phyloP scores from a whole-genome alignment of 441 rosid species.

The Croton setiger region DNA sequence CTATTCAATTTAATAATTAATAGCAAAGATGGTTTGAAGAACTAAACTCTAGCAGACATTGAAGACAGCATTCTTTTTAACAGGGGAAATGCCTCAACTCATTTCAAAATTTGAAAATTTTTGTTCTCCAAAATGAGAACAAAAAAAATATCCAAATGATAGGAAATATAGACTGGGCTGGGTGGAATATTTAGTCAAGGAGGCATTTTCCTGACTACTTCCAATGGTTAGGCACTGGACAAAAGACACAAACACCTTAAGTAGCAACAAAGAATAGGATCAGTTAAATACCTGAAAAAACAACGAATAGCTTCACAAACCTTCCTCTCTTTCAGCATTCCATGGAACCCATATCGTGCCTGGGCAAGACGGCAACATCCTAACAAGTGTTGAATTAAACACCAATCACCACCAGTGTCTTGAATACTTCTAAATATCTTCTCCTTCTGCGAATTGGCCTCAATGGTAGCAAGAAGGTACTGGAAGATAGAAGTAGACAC shows the following conservation, averaged over 20 bases:
- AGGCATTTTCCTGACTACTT: not conserved
- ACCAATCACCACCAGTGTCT: conserved; percentile 79
- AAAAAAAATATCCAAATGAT: not conserved
- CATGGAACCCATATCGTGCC: conserved; percentile 58
- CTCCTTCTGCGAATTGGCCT: conserved; percentile 69
- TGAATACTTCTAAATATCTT: conserved; percentile 71
- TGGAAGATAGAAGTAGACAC: conserved; percentile 24
- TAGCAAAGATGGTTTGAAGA: not conserved
- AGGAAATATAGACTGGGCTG: not conserved
- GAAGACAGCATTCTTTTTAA: too few relatives aligned
- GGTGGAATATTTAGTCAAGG: not conserved
- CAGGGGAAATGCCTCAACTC: not conserved
- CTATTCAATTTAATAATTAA: not conserved
- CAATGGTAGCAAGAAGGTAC: conserved; percentile 69
- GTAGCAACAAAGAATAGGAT: not conserved
- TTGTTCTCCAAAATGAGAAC: not conserved
- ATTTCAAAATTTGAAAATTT: not conserved
- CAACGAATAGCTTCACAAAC: conserved; percentile 75
- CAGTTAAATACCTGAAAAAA: conserved; percentile 70
- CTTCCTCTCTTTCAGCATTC: conserved; percentile 67
- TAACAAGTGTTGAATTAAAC: conserved; percentile 84
- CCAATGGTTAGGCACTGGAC: not conserved
- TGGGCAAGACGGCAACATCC: conserved; percentile 94
- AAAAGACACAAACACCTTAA: not conserved
- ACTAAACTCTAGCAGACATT: not conserved